A percentile compares a stretch with the other conserved stretches of the same genome.
These are phyloP conservation scores for Lepidium sativum DNA, from an alignment of 345 rosid species.

Conservation along the genomic window DNA sequence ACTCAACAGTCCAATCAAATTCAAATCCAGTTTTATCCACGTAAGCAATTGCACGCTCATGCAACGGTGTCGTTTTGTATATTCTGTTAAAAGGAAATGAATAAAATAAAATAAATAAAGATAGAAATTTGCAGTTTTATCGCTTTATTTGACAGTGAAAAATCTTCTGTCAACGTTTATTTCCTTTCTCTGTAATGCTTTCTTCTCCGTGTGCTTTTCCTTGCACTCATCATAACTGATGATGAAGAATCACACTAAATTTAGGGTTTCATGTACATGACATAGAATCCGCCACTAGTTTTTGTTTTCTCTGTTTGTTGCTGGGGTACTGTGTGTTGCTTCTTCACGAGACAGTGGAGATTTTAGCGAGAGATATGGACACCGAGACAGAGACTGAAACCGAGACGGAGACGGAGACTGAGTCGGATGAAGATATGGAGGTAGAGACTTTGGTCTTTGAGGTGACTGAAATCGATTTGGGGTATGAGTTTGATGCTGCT, in stretches of 20 bases:
- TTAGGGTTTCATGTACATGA: slow-evolving; percentile 29
- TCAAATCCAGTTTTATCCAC: slow-evolving; percentile 1
- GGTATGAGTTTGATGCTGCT: slow-evolving; percentile 89
- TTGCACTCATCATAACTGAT: slow-evolving; percentile 8
- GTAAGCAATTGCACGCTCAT: slow-evolving; percentile 28
- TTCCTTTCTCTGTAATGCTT: slow-evolving; percentile 28
- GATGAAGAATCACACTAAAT: slow-evolving; percentile 11
- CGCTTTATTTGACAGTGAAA: slow-evolving; percentile 11
- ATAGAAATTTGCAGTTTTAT: neutral
- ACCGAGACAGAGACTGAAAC: slow-evolving; percentile 2
- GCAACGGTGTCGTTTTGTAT: slow-evolving; percentile 19
- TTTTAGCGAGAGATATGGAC: slow-evolving; percentile 18
- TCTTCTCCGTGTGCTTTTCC: neutral
- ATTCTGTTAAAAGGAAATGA: neutral
- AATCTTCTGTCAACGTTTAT: slow-evolving; percentile 1
- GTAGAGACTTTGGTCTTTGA: slow-evolving; percentile 48
- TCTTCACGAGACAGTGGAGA: slow-evolving; percentile 7
- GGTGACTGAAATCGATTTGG: slow-evolving; percentile 70
- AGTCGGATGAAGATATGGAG: slow-evolving; percentile 31
- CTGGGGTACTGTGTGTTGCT: no score
- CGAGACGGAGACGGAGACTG: slow-evolving; percentile 16
- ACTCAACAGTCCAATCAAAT: slow-evolving; percentile 2
- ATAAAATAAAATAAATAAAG: no score
- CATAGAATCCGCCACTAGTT: neutral
- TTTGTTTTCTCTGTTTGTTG: neutral